Evolutionary conservation across 306 rosid genomes (phyloP), one percentile per base, ranked within the genome.

Genomic region (Glycyrrhiza uralensis): DNA sequence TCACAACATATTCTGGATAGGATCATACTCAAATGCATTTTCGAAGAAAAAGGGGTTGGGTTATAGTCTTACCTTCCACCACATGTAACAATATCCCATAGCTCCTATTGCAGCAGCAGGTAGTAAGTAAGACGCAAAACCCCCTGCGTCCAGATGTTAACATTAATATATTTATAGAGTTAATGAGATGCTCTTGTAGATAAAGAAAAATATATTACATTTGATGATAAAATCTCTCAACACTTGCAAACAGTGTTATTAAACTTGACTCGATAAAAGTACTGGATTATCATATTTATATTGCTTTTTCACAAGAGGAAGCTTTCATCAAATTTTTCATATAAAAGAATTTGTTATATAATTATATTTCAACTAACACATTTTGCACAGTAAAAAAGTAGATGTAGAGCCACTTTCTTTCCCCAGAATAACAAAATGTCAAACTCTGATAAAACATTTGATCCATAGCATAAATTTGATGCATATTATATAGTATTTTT

Each of bases 71-170:
- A 87, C 97, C 97, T 81, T 86, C 93, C 88, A 86, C 85, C 93
- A 76, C 96, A 87, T 86, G 85, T 84, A 89, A 72, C 90, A 87
- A 80, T 92, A 92, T 74, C 93, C 96, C 89, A 86, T 69, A 62
- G 87, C 93, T 79, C 89, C 97, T 44, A 92, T 54, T 44, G 90
- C 93, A 75, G 92, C 97, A 36, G 89, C 92, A 59, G 90, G 96
- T 63, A 89, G 20, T 42, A 92, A 39, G 82, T 87, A 92, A 20
- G 93, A 87, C 51, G 87, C 84, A 44, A 83, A 86, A 35, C 73
- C 81, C 81, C 96, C 96, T 87, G 76, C 22, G 10, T 12, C 54
- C 66, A 84, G 29, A 69, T 78, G 67, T 45, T 51, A 65, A 68
- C 24, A 23, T 51, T 38, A 71, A 67, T 39, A 66, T 41, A 70